Conservation (phyloP, 768 basidiomycete species). For the Tulasnella sp. region DNA sequence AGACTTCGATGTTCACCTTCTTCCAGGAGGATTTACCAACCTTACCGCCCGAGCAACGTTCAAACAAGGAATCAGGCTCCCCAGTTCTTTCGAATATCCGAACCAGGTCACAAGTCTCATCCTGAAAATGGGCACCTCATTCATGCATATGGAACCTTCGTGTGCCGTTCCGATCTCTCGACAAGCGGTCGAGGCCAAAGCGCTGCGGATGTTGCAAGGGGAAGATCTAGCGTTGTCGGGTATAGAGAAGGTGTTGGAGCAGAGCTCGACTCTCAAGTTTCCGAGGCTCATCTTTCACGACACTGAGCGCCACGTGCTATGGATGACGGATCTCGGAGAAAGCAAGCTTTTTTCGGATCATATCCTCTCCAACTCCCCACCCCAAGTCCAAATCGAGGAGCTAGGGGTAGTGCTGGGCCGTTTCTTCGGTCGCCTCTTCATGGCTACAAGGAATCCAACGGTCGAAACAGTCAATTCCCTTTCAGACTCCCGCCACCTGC, state of each 20-base stretch:
- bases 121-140: neutral
- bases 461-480: neutral
- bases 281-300: slow-evolving; percentile 8
- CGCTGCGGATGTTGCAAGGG: neutral
- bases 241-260: neutral
- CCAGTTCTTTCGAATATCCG: neutral
- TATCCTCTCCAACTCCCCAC: neutral
- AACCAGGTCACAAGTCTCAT: neutral
- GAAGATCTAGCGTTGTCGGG: neutral
- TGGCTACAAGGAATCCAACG: neutral
- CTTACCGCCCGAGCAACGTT: neutral
- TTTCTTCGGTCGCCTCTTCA: neutral
- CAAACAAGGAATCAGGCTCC: neutral
- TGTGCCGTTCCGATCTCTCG: neutral
- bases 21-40: slow-evolving; percentile 9
- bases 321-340: slow-evolving; percentile 14
- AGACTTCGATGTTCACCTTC: neutral
- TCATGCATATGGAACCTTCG: neutral
- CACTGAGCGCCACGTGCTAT: neutral
- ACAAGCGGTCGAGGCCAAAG: slow-evolving; percentile 7
- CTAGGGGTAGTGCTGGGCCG: neutral
- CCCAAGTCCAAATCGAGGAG: neutral
- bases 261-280: neutral
- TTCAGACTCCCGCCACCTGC: neutral
- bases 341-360: neutral